Evolutionary conservation across 2,329 filamentous ascomycete genomes (phyloP).

Genomic region (Cercospora sp.): DNA sequence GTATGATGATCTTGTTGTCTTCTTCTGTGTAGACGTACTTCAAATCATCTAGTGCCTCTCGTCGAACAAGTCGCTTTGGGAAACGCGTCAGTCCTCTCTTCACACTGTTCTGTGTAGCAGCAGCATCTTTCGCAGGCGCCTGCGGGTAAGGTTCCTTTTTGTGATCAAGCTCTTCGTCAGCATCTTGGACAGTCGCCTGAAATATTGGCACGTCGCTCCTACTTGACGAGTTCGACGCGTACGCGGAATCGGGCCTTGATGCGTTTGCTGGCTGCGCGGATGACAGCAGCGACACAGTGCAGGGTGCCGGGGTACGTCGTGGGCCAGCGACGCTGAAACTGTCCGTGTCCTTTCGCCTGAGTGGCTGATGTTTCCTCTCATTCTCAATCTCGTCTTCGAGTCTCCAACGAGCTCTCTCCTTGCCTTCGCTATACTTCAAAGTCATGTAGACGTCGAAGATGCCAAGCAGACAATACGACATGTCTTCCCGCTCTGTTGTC

Average conservation of each 20-base stretch:
- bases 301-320: not conserved
- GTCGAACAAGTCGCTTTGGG: not conserved
- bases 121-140: not conserved
- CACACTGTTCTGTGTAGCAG: not conserved
- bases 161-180: not conserved
- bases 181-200: not conserved
- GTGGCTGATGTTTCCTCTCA: not conserved
- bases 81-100: slow-evolving; percentile 1
- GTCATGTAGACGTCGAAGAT: slow-evolving; percentile 17
- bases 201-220: not conserved
- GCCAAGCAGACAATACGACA: slow-evolving; percentile 20
- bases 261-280: not conserved
- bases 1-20: not conserved
- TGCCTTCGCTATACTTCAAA: slow-evolving; percentile 16
- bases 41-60: slow-evolving; percentile 2
- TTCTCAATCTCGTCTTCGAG: slow-evolving; percentile 8
- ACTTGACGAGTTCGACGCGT: not conserved
- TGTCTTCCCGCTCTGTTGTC: slow-evolving; percentile 19
- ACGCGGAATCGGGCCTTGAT: not conserved
- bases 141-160: not conserved
- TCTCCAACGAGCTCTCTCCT: slow-evolving; percentile 6
- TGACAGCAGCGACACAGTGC: slow-evolving; percentile 2
- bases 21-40: slow-evolving; percentile 4
- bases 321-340: not conserved
- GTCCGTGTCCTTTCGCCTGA: not conserved